phyloP scores from a whole-genome alignment of 441 rosid genomes.

The Populus hybrid region DNA sequence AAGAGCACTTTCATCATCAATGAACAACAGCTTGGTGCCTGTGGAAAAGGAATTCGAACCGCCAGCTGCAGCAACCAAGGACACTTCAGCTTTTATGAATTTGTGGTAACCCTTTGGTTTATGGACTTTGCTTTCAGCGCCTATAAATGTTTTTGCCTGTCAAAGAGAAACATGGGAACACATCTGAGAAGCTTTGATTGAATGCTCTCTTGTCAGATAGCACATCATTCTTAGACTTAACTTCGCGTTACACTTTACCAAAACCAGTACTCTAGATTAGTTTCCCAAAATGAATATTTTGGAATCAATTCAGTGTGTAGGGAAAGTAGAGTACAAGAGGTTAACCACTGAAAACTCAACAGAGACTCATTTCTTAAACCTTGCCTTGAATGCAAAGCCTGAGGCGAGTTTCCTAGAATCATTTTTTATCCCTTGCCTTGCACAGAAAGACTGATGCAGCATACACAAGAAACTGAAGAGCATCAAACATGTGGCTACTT shows the following conservation, averaged over 20 bases:
- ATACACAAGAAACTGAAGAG: too few species aligned
- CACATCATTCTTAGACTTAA: neutral
- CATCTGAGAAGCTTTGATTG: constrained; percentile 14
- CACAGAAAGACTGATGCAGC: too few species aligned
- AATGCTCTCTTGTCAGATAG: neutral
- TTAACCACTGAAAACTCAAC: neutral
- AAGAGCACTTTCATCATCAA: neutral
- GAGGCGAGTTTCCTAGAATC: too few species aligned
- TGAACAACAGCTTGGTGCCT: neutral
- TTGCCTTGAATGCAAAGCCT: too few species aligned
- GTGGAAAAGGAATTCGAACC: neutral
- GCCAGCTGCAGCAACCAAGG: constrained; percentile 9
- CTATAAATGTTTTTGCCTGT: constrained; percentile 37
- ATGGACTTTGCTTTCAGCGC: constrained; percentile 1
- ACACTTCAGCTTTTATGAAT: neutral
- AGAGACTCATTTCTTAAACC: too few species aligned
- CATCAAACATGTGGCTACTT: too few species aligned
- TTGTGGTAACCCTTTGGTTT: neutral
- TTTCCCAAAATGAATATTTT: neutral
- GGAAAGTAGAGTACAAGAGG: neutral
- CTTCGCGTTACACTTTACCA: neutral
- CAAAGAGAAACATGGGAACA: constrained; percentile 15
- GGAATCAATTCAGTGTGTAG: neutral
- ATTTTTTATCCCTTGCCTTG: too few species aligned
- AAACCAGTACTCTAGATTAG: neutral